Evolutionary conservation across 2,329 filamentous ascomycete genomes (phyloP), one percentile per base, ranked within the genome.

Genomic region (Cercospora zeina): DNA sequence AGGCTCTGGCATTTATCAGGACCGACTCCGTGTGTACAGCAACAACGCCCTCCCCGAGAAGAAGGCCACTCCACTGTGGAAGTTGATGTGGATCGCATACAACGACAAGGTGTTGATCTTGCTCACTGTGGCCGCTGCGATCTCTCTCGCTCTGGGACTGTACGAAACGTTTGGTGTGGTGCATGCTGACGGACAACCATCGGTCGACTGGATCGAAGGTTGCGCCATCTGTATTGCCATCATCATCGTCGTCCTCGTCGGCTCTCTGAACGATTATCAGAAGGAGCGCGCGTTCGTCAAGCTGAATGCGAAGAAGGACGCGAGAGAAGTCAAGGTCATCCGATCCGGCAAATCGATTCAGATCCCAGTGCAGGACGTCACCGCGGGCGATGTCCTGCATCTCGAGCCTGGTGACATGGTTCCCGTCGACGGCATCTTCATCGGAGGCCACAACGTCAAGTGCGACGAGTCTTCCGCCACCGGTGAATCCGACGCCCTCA

Each of bases 221-320:
- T 86, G 91, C n/a, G 89, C 89, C 3, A 91, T 93, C 65, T 86
- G 91, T 49, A 83, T 88, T 31, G 89, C 89, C 54, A 90, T 93
- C 64, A 73, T 88, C 21, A 87, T 92, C 65, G 90, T 93, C 47
- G 87, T 91, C 3, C 75, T 89, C 11, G 89, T 91, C 16, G 89
- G 89, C 63, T 89, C 89, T n/a, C 78, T 87, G 33, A 92, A 91
- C 67, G 90, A 93, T 71, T 93, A 87, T 82, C 89, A 93, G 71
- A 92, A 92, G 75, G 89, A 92, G 73, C 83, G 88, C 39, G 88
- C 90, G 70, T 93, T 93, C 70, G 87, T 90, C 51, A 91, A 90
- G 74, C 79, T 93, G 62, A 92, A 92, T 75, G 86, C 86, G 72
- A 90, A 91, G 72, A 93, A 93, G 75, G 87, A 91, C 51, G 87